phyloP scores from a whole-genome alignment of 768 basidiomycete species.

The Calocybe cyanea region DNA sequence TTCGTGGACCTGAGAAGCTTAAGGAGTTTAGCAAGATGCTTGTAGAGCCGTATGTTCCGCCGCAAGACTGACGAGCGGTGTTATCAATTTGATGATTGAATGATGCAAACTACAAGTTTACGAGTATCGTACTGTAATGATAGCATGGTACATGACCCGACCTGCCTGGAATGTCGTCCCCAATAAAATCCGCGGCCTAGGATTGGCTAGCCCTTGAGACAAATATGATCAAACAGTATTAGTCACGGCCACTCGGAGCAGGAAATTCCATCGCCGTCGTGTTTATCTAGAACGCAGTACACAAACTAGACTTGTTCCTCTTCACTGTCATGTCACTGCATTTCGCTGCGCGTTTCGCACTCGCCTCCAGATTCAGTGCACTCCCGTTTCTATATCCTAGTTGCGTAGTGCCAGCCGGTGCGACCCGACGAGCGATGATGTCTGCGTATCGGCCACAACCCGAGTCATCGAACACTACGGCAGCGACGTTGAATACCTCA shows the following conservation, averaged over 20 bases:
- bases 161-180: background rate
- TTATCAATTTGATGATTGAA: background rate
- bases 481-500: too few species aligned
- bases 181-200: conserved; percentile 13
- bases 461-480: background rate
- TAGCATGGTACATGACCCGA: background rate
- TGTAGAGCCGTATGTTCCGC: conserved; percentile 71
- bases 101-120: too few species aligned
- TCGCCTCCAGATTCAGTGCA: conserved; percentile 27
- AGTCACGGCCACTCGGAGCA: conserved; percentile 12
- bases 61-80: conserved; percentile 29
- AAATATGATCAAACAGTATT: conserved; percentile 13
- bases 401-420: conserved; percentile 28
- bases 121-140: too few species aligned
- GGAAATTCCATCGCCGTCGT: background rate
- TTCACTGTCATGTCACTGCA: conserved; percentile 22
- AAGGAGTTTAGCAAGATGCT: conserved; percentile 92
- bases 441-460: conserved; percentile 49
- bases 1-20: conserved; percentile 91
- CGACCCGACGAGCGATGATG: conserved; percentile 61
- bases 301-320: too few species aligned
- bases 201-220: conserved; percentile 13
- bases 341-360: conserved; percentile 24
- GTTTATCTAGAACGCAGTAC: too few species aligned
- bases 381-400: conserved; percentile 29